Conservation (phyloP, 768 basidiomycete genomes). For the Rhodotorula babjevae region DNA sequence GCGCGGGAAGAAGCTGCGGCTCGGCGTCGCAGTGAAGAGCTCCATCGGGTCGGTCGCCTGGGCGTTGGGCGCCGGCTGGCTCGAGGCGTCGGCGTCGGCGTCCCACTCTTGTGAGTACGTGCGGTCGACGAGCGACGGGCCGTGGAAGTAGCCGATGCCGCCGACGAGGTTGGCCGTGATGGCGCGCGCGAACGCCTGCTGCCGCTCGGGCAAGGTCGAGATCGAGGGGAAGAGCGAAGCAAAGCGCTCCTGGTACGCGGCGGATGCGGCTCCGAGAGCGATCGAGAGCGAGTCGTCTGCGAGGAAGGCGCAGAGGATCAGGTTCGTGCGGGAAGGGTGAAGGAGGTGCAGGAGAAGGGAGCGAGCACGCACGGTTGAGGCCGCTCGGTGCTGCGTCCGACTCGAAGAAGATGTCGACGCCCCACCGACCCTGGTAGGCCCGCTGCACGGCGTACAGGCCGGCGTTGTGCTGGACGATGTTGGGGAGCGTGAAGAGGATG, state of each 20-base stretch:
- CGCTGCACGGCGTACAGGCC: constrained; percentile 87
- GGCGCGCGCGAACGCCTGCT: constrained; percentile 73
- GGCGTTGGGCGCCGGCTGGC: constrained; percentile 39
- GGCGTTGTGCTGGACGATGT: constrained; percentile 65
- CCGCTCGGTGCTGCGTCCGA: constrained; percentile 51
- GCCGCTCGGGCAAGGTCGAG: constrained; percentile 51
- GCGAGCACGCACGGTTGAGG: constrained; percentile 57
- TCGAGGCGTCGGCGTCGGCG: constrained; percentile 56
- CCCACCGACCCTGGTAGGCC: constrained; percentile 72
- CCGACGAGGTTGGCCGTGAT: constrained; percentile 87
- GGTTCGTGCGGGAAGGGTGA: no score
- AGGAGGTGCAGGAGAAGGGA: no score
- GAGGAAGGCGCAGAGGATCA: no score
- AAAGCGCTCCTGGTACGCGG: constrained; percentile 65
- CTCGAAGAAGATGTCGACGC: constrained; percentile 85
- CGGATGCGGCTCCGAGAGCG: constrained; percentile 63
- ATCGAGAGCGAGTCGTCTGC: constrained; percentile 63
- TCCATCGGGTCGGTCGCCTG: constrained; percentile 65
- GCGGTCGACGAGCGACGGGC: constrained; percentile 76
- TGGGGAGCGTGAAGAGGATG: constrained; percentile 67
- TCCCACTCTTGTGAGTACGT: constrained; percentile 90
- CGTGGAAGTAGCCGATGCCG: constrained; percentile 92
- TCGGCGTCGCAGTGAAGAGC: constrained; percentile 86
- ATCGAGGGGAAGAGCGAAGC: constrained; percentile 65
- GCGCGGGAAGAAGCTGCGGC: constrained; percentile 92